Evolutionary conservation across 2,329 filamentous ascomycete species (phyloP).

Genomic region (Dactylellina sp.): DNA sequence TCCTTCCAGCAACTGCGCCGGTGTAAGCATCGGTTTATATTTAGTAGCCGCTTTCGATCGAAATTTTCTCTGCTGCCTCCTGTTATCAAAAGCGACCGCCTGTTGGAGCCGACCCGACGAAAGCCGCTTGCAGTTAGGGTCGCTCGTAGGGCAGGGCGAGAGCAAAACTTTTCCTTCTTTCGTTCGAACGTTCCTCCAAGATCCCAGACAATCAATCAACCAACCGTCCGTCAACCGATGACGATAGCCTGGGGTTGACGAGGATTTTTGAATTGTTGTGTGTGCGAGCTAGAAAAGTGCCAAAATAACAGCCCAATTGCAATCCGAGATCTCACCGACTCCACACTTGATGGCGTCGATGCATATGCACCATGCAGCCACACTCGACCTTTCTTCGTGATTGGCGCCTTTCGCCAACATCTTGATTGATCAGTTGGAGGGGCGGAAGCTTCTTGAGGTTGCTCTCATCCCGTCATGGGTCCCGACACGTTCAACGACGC

Average conservation of each 20-base stretch:
- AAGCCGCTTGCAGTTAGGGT: conserved; percentile 44
- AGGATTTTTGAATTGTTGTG: conserved; percentile 17
- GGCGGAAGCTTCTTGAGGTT: neutral
- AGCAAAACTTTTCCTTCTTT: neutral
- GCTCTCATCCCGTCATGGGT: conserved; percentile 23
- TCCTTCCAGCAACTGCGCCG: conserved; percentile 46
- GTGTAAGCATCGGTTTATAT: conserved; percentile 53
- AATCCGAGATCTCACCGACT: conserved; percentile 55
- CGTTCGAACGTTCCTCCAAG: neutral
- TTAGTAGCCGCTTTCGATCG: conserved; percentile 54
- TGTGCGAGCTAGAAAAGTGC: conserved; percentile 29
- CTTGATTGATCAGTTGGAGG: conserved; percentile 13
- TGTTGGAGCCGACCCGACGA: conserved; percentile 44
- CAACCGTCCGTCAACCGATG: conserved; percentile 16
- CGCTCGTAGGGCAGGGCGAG: conserved; percentile 8
- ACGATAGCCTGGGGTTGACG: conserved; percentile 31
- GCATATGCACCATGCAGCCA: conserved; percentile 52
- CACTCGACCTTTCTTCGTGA: conserved; percentile 44
- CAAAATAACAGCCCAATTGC: conserved; percentile 45
- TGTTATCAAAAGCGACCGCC: conserved; percentile 31
- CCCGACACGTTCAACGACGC: conserved; percentile 42
- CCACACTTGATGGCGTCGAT: conserved; percentile 52
- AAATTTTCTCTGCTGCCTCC: conserved; percentile 30
- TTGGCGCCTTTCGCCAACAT: conserved; percentile 34
- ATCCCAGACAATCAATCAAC: neutral